A percentile compares a stretch with the other conserved stretches of the same genome.
Conservation (phyloP, 345 rosid species). For the Rhodamnia argentea region DNA sequence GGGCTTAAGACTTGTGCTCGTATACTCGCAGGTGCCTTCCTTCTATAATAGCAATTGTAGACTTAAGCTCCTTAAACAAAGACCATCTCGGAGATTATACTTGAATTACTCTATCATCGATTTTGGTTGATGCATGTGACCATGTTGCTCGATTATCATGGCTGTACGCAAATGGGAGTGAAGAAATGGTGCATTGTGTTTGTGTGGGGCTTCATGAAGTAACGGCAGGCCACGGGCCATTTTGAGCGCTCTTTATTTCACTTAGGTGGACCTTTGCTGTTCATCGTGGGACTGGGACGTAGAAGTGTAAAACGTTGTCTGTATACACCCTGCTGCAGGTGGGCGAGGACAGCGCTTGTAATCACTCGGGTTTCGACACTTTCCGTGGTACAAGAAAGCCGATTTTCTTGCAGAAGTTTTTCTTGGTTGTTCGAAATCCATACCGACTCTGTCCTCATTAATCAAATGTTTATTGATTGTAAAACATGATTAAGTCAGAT, state of each 20-base stretch:
- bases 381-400: not conserved
- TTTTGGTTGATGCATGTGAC: not conserved
- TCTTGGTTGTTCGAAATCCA: not conserved
- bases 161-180: not conserved
- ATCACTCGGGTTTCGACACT: not conserved
- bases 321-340: not conserved
- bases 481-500: too few species aligned
- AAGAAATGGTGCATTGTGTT: not conserved
- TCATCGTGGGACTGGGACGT: not conserved
- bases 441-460: not conserved
- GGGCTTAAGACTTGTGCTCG: not conserved
- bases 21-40: not conserved
- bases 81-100: not conserved
- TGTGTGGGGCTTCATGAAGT: not conserved
- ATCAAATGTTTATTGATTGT: not conserved
- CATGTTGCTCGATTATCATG: not conserved
- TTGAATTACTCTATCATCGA: not conserved
- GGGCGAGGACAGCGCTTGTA: not conserved
- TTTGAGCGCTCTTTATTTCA: not conserved
- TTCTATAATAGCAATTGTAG: not conserved
- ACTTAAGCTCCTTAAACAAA: not conserved
- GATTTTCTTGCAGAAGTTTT: not conserved
- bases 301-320: not conserved
- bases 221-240: not conserved
- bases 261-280: not conserved